Base-by-base conservation (phyloP, 257 asterid species). In the Gentiana dahurica region DNA sequence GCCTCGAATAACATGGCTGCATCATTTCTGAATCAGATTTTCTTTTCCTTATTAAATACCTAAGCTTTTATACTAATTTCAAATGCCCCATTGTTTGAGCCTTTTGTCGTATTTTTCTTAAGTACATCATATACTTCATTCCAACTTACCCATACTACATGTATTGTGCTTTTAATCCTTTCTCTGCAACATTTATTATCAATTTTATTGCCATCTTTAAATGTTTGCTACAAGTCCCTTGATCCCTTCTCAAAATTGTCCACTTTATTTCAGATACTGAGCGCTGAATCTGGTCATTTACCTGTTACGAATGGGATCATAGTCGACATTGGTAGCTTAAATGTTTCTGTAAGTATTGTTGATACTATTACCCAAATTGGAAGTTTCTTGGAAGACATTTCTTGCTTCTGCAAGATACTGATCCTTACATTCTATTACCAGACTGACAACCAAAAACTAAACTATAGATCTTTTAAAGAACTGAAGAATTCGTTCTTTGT, bases 251-350 rank as follows among this genome's bases (percentile, higher is more conserved):
- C 46, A 8, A 58, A 8, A 6, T 5, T 24, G 36, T 45, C 50
- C 24, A 52, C 61, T 37, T 58, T 70, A 59, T 75, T 65, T 59
- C 86, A 91, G 98, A 76, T 83, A 64, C 69, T 91, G 76, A 91
- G 98, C 81, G 71, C 86, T 53, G 95, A 78, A 66, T 80, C 85
- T 69, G 85, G 75, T 62, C 70, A 73, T 69, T 69, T 72, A 57
- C 89, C 84, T 65, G 77, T 91, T 64, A 80, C 93, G 67, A 83
- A 74, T 71, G 98, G 98, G 66, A 66, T 80, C 69, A 73, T 91
- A 53, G 72, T 65, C 64, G 93, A 79, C 54, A 76, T 77, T 60
- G 81, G 88, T 62, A 70, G 75, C 79, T 79, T 76, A 64, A 84
- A 84, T 74, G 75, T 81, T 73, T 73, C 80, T 62, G 97, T 91